Evolutionary conservation across 2,329 filamentous ascomycete species (phyloP), one percentile per base, ranked within the genome.

Genomic region (Exophiala phaeomuriformis): DNA sequence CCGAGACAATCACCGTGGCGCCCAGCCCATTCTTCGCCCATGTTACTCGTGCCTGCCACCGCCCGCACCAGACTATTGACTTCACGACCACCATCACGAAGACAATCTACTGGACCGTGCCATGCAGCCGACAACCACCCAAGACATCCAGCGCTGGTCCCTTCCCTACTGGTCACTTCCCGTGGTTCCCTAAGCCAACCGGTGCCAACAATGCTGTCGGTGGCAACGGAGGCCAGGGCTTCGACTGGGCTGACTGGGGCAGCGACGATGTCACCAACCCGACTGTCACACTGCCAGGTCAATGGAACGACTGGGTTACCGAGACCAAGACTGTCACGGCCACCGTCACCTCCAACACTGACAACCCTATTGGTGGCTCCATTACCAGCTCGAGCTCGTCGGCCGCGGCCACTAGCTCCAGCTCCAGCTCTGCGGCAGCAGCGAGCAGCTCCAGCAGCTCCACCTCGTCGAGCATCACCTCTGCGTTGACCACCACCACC

Each of bases 1-100:
- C 51, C 4, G 28, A 47, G 33, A 55, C 51, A 5, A 57, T 59
- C 49, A 59, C 59, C 19, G 40, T 61, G n/a, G 51, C 51, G n/a
- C 53, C 53, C 4, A 52, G 51, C n/a, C 59, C 57, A 28, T 61
- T 49, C 42, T 59, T 45, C 35, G 49, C 48, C 5, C 47, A 59
- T 37, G 52, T 57, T 33, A 56, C 55, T 32, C 51, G 52, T 31
- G 28, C 19, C 9, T 59, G 51, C 52, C 41, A 49, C 47, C 35
- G 52, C 32, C 48, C 51, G n/a, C 48, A 35, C n/a, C 45, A 59
- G 40, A 36, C 52, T 31, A 40, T 61, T 31, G 59, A 61, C 35
- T 56, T 61, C 47, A 59, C 57, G n/a, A 42, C 49, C 12, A 57
- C 57, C 10, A 51, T 57, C 31, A 61, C 59, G 39, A 57, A 59